Evolutionary conservation across 2,329 filamentous ascomycete genomes (phyloP), one percentile per base, ranked within the genome.

Genomic region (Fusarium acutatum): DNA sequence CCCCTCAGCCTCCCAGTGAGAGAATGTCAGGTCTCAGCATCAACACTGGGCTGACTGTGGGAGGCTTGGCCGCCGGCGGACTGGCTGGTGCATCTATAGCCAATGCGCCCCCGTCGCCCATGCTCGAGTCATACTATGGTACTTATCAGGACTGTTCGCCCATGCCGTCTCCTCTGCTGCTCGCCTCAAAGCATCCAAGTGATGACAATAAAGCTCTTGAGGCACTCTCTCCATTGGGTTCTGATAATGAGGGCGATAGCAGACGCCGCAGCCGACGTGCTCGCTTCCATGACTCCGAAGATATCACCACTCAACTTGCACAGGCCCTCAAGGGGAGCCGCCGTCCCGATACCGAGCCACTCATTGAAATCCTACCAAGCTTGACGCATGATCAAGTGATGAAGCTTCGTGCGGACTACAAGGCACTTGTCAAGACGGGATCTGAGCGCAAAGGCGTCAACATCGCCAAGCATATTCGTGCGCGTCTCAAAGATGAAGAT

Each of bases 81-180:
- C 57, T 79, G 6, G 80, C 80, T 26, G 80, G 76, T 57, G 71
- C 85, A 56, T 86, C 88, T 18, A 80, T 90, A 4, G 84, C 88
- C 5, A 84, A 85, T 28, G 88, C 94, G 4, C 94, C 95, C 0
- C 90, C 90, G 2, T 97, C 94, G 71, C 96, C 96, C 2, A 86
- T 98, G 56, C 89, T 97, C 5, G 96, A 98, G 83, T 92, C 96
- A 2, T 98, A 98, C 82, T 93, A 92, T 71, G 96, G 96, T 43
- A 97, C 95, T 1, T 98, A 97, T 78, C 96, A 98, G 82, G 94
- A 94, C 65, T 93, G 97, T 77, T 97, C 95, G 1, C 95, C 96
- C 0, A 97, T 98, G 94, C 95, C 95, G 0, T 95, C 95, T 1
- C 94, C 95, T 2, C 85, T 95, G 30, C 86, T 91, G 77, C 79